Percentiles rank a stretch among this genome's conserved stretches.
Evolutionary conservation across 2,329 filamentous ascomycete genomes (phyloP).

Genomic region (Diaporthe sp.): DNA sequence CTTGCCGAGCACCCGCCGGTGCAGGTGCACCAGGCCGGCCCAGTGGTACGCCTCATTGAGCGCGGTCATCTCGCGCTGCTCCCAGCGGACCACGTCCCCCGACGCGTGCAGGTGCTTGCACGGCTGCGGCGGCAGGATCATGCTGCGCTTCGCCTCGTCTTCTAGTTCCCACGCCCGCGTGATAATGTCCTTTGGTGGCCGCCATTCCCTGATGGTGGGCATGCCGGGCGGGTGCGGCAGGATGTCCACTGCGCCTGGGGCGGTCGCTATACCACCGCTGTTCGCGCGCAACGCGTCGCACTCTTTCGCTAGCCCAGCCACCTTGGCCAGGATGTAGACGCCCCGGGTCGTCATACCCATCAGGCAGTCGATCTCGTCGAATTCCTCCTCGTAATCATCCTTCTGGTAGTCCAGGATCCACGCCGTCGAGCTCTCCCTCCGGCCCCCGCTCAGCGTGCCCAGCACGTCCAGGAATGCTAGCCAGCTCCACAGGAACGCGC

Average conservation of each 20-base stretch:
- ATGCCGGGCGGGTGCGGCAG: slow-evolving; percentile 46
- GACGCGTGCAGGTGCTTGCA: slow-evolving; percentile 62
- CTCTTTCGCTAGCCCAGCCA: slow-evolving; percentile 77
- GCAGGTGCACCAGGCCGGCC: slow-evolving; percentile 80
- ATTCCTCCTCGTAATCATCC: slow-evolving; percentile 65
- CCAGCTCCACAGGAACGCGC: slow-evolving; percentile 84
- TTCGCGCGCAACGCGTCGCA: slow-evolving; percentile 75
- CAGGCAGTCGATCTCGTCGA: slow-evolving; percentile 82
- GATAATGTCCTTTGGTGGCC: slow-evolving; percentile 66
- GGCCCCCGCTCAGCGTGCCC: slow-evolving; percentile 76
- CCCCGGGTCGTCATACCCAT: slow-evolving; percentile 82
- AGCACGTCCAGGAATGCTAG: slow-evolving; percentile 87
- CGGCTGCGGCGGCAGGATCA: slow-evolving; percentile 55
- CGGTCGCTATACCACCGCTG: slow-evolving; percentile 24
- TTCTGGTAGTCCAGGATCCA: slow-evolving; percentile 64
- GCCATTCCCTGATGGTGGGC: slow-evolving; percentile 62
- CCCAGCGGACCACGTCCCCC: slow-evolving; percentile 67
- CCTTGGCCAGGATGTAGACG: slow-evolving; percentile 76
- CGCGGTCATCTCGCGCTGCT: slow-evolving; percentile 74
- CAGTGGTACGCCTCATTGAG: slow-evolving; percentile 85
- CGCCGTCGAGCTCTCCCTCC: slow-evolving; percentile 59
- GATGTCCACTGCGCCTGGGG: neutral
- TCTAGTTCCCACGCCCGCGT: slow-evolving; percentile 71
- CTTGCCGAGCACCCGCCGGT: slow-evolving; percentile 78
- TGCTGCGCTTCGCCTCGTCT: slow-evolving; percentile 70